Evolutionary conservation across 345 rosid species (phyloP).

Genomic region (Mercurialis annua): DNA sequence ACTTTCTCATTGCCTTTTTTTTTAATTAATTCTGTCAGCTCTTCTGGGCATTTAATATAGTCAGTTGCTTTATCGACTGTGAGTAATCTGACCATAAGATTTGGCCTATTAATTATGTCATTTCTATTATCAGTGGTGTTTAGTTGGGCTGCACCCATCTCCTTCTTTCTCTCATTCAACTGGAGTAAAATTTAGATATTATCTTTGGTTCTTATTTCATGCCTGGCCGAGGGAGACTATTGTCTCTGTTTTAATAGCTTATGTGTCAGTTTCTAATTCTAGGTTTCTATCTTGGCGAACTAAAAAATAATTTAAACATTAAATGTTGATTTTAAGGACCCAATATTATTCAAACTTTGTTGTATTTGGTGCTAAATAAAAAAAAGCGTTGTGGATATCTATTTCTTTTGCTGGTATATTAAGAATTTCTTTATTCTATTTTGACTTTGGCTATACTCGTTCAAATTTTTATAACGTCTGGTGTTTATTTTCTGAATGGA

Average conservation of each 20-base stretch:
- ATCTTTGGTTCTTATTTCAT: background rate
- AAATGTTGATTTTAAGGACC: background rate
- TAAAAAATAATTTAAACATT: background rate
- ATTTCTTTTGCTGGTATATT: background rate
- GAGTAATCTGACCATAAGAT: background rate
- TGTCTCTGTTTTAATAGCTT: background rate
- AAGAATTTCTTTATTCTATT: background rate
- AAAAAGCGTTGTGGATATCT: background rate
- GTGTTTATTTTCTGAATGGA: background rate
- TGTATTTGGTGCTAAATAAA: background rate
- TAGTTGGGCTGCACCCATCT: background rate
- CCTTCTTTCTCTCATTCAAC: background rate
- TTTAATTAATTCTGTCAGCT: background rate
- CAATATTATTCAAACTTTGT: no score
- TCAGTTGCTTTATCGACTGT: background rate
- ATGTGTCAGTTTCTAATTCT: background rate
- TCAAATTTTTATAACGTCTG: background rate
- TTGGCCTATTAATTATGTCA: background rate
- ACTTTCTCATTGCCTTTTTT: slow-evolving; percentile 14
- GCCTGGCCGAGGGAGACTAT: background rate
- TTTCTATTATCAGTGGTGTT: background rate
- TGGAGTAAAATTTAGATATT: background rate
- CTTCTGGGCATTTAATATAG: background rate
- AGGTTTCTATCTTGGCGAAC: background rate
- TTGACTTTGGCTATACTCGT: background rate